phyloP scores from a whole-genome alignment of 2,329 filamentous ascomycete genomes.

The Penicillium rolfsii region DNA sequence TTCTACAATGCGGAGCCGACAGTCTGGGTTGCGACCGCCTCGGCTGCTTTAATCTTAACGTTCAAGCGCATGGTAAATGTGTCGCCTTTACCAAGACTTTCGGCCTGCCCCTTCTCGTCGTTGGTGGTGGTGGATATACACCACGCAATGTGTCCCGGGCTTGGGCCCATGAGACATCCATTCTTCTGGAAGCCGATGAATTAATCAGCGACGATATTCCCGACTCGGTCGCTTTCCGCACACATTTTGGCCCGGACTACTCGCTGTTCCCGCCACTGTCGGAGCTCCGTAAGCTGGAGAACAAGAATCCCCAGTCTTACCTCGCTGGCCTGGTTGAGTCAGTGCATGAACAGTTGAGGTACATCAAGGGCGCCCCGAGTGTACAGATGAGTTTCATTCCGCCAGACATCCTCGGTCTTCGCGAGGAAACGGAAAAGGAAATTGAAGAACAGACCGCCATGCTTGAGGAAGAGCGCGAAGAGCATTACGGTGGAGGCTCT shows the following conservation, averaged over 20 bases:
- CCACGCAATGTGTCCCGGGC: constrained; percentile 93
- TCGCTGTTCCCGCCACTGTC: constrained; percentile 87
- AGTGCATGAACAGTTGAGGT: constrained; percentile 82
- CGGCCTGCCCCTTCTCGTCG: constrained; percentile 79
- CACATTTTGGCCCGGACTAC: constrained; percentile 86
- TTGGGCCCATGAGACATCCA: constrained; percentile 95
- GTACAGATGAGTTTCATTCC: constrained; percentile 83
- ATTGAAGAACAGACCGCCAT: constrained; percentile 48
- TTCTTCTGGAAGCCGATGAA: constrained; percentile 76
- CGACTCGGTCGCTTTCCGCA: constrained; percentile 77
- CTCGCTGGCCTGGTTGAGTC: constrained; percentile 75
- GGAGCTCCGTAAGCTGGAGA: constrained; percentile 67
- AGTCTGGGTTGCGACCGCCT: constrained; percentile 90
- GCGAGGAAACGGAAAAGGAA: constrained; percentile 54
- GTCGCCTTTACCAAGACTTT: constrained; percentile 85
- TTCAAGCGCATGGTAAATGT: constrained; percentile 89
- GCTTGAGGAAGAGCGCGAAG: constrained; percentile 46
- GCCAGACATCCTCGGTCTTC: constrained; percentile 67
- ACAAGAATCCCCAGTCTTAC: constrained; percentile 77
- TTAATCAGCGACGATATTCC: constrained; percentile 72
- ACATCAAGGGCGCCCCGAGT: constrained; percentile 81
- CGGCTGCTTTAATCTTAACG: constrained; percentile 94
- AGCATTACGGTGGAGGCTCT: constrained; percentile 39
- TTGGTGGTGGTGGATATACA: constrained; percentile 95
- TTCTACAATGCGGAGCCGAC: constrained; percentile 94